Base-by-base conservation (phyloP, 495 filamentous ascomycete species). In the Penicillium antarcticum region DNA sequence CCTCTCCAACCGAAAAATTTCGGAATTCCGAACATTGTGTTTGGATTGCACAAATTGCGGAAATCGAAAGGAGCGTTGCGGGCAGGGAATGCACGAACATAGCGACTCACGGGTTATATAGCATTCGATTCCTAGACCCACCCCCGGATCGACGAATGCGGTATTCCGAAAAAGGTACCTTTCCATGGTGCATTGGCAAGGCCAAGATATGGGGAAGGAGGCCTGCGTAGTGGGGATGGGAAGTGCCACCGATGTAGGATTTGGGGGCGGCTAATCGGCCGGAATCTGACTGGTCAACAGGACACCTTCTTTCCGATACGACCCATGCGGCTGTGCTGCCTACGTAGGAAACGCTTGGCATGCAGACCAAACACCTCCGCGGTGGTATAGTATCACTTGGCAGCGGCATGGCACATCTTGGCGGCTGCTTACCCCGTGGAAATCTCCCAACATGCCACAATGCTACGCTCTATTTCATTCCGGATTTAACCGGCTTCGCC, bases 1-100 rank as follows among this genome's bases (percentile, higher is more conserved):
- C 86, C 86, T 57, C 74, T 75, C 50, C 82, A 80, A 60, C 86
- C 86, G 47, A 86, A 84, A 63, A 75, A 87, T 39, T 63, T 69
- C 21, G 67, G 65, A 34, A 61, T 62, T 13, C 67, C 69, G 59
- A 74, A 70, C 71, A 74, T 74, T 38, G 39, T 68, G 60, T 36
- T 34, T 32, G 23, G 32, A 43, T 39, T 38, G 53, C 43, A 37
- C 42, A 47, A 42, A 41, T 36, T 33, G 43, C 42, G 50, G 49
- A 44, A 32, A 52, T 55, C 52, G 36, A 46, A 40, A 18, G 32
- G 33, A 33, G 14, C 21, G 51, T 24, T 42, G 37, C 42, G 35
- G 38, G 18, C 29, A 35, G 17, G 44, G 26, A 40, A 31, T 36
- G n/a, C 14, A 21, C 32, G 31, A 17, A 26, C 31, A 42, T 53